A percentile compares a stretch with the other conserved stretches of the same genome.
phyloP scores from a whole-genome alignment of 345 rosid genomes.

The Toxicodendron radicans region DNA sequence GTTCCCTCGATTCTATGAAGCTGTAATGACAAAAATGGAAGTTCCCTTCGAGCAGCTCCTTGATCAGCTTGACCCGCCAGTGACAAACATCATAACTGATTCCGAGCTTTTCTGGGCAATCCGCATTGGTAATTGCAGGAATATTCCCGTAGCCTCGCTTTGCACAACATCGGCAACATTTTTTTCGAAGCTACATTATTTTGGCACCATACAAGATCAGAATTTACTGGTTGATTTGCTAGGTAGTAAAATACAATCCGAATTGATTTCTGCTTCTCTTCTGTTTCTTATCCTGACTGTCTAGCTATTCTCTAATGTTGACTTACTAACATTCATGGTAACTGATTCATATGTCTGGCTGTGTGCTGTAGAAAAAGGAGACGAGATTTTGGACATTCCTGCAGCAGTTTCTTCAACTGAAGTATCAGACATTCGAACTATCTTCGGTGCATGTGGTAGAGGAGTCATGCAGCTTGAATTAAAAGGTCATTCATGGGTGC shows the following conservation, averaged over 20 bases:
- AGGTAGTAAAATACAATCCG: no score
- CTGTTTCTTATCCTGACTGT: no score
- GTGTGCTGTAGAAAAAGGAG: no score
- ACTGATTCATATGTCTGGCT: no score
- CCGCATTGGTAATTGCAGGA: slow-evolving; percentile 32
- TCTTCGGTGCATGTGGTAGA: no score
- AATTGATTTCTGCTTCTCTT: no score
- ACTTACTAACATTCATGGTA: no score
- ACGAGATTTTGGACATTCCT: no score
- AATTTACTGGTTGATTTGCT: no score
- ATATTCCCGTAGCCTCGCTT: slow-evolving; percentile 40
- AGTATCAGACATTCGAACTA: no score
- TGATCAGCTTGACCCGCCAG: slow-evolving; percentile 25
- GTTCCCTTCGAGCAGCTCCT: slow-evolving; percentile 52
- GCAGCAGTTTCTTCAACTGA: no score
- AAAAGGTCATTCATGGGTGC: background rate
- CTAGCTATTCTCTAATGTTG: no score
- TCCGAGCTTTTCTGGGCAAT: slow-evolving; percentile 31
- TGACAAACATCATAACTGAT: slow-evolving; percentile 30
- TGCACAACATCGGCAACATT: slow-evolving; percentile 6
- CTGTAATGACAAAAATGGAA: slow-evolving; percentile 40
- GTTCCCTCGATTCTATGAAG: slow-evolving; percentile 37
- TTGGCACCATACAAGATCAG: background rate
- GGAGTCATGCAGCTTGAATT: background rate
- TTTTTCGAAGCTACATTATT: slow-evolving; percentile 31